A percentile compares a stretch with the other conserved stretches of the same genome.
These are phyloP conservation scores for Penicillium roqueforti DNA, from an alignment of 495 filamentous ascomycete genomes.

Conservation along the genomic window DNA sequence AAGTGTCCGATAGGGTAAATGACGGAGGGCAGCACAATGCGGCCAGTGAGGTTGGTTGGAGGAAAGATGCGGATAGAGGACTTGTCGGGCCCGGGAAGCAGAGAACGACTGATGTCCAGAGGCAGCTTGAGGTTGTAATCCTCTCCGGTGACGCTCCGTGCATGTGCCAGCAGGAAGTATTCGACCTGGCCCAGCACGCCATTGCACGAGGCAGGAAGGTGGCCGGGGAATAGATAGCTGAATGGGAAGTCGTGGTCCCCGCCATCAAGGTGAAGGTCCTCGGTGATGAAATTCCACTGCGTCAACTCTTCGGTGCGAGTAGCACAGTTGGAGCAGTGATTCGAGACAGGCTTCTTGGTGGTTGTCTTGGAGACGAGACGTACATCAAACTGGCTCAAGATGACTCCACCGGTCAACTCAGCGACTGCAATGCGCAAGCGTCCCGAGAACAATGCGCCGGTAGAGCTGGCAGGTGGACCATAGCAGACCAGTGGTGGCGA, in stretches of 20 bases:
- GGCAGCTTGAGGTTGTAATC: constrained; percentile 60
- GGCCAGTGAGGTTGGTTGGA: constrained; percentile 85
- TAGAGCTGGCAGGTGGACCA: constrained; percentile 67
- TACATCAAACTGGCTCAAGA: constrained; percentile 67
- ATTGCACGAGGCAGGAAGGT: constrained; percentile 78
- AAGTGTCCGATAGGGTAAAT: constrained; percentile 87
- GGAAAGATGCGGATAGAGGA: constrained; percentile 88
- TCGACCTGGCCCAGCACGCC: constrained; percentile 66
- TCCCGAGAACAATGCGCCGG: constrained; percentile 83
- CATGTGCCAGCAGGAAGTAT: constrained; percentile 77
- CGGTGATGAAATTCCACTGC: constrained; percentile 72
- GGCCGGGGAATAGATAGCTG: constrained; percentile 79
- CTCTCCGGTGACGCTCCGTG: constrained; percentile 54
- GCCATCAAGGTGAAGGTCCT: constrained; percentile 56
- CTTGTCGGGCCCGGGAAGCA: constrained; percentile 69
- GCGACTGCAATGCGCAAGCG: constrained; percentile 69
- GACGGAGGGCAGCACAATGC: constrained; percentile 71
- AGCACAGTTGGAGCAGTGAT: constrained; percentile 72
- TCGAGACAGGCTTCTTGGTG: constrained; percentile 72
- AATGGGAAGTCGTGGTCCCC: constrained; percentile 85
- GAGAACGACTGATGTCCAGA: constrained; percentile 69
- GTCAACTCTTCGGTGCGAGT: constrained; percentile 65
- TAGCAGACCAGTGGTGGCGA: constrained; percentile 87
- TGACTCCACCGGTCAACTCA: constrained; percentile 50
- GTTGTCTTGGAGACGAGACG: constrained; percentile 60